Base-by-base conservation (phyloP, 148 eudicot genomes). In the Nepenthes gracilis region DNA sequence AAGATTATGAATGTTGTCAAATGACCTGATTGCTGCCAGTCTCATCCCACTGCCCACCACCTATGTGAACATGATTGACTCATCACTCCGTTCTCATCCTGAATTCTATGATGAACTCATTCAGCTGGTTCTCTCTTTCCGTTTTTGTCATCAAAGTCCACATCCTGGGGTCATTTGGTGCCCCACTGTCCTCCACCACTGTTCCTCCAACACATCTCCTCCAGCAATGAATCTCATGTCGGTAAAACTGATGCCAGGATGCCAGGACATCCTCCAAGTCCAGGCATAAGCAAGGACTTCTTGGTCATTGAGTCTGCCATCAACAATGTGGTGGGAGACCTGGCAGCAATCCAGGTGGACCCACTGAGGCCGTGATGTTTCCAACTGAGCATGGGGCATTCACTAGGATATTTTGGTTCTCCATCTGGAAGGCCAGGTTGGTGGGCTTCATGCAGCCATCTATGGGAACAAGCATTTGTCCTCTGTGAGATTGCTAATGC, bases 311-410 rank as follows among this genome's bases (percentile, higher is more conserved):
- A 82, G 80, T 15, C 90, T 86, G 33, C 88, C 84, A 40, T 3
- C 45, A 40, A 40, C 84, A 34, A 83, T 64, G 45, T 72, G 76
- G 36, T 79, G 86, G 3, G 78, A 53, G 1, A 75, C 64, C 47
- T 79, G 73, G 76, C 70, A 6, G 75, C 72, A 9, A 76, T 35
- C 8, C 79, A 66, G 9, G 76, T 72, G 0, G 80, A 66, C 9
- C 83, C 86, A n/a, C 63, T 73, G 9, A 83, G 70, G 37, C 94
- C 94, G 35, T 89, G 58, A 55, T 86, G 57, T 83, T 86, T 9
- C 88, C 94, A 15, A 86, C 84, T 0, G 94, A 83, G 75, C 94
- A 86, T 6, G 88, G 86, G 12, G 89, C 79, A 15, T 86, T 81
- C 9, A 81, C 86, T 35, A 86, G 35, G 33, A 83, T 69, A 40